Evolutionary conservation across 441 rosid genomes (phyloP).

Genomic region (Rhodomyrtus psidioides): DNA sequence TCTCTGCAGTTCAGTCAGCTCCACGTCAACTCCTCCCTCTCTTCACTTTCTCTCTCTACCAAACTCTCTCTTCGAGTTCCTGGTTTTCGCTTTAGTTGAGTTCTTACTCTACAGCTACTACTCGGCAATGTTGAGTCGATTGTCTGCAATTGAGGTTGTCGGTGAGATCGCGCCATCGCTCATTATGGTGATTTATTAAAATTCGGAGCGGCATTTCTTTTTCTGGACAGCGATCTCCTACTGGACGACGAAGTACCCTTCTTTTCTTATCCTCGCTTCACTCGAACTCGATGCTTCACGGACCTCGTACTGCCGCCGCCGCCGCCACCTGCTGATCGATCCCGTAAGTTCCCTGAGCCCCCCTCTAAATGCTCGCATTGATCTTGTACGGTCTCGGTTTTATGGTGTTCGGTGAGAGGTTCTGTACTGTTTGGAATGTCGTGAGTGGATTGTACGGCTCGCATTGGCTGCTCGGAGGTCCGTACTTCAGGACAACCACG

Average conservation of each 20-base stretch:
- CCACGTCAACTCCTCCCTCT: neutral
- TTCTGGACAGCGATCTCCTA: neutral
- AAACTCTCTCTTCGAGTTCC: neutral
- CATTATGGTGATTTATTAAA: neutral
- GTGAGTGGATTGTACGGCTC: neutral
- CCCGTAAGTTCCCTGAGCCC: neutral
- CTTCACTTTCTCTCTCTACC: conserved; percentile 3
- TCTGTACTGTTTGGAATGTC: neutral
- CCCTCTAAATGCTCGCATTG: neutral
- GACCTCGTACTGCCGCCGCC: neutral
- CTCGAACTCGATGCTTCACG: neutral
- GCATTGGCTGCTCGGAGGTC: neutral
- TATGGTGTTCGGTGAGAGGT: neutral
- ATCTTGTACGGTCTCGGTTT: neutral
- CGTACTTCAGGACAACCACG: neutral
- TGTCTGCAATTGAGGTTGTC: neutral
- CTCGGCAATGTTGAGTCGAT: neutral
- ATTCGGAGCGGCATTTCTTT: neutral
- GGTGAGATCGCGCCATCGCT: neutral
- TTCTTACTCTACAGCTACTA: neutral
- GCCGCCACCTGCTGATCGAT: neutral
- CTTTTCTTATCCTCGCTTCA: neutral
- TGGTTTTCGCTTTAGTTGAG: neutral
- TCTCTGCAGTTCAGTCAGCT: neutral
- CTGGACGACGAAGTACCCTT: neutral